Evolutionary conservation across 2,329 filamentous ascomycete genomes (phyloP).

Genomic region (Hymenoscyphus scutula): DNA sequence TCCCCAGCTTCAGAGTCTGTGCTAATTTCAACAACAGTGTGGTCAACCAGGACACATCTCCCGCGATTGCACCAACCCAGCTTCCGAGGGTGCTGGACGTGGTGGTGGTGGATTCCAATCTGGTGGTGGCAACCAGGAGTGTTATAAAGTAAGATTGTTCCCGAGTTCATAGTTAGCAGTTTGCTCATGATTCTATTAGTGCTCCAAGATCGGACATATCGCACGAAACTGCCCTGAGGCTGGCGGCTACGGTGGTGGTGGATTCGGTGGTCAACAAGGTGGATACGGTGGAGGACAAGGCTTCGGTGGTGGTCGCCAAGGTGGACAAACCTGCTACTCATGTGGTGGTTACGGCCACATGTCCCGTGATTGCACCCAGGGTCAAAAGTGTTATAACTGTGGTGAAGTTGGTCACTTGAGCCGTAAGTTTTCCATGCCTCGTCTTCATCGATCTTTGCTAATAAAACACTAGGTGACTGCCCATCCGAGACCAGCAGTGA

Average conservation of each 20-base stretch:
- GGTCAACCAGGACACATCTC: conserved; percentile 86
- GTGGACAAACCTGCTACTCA: conserved; percentile 88
- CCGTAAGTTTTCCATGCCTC: conserved; percentile 7
- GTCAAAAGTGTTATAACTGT: conserved; percentile 99
- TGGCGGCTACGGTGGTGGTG: conserved; percentile 48
- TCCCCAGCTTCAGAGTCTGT: neutral
- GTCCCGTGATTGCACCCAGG: conserved; percentile 95
- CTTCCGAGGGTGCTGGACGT: conserved; percentile 34
- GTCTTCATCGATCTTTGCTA: neutral
- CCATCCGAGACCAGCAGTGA: conserved; percentile 85
- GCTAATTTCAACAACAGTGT: conserved; percentile 46
- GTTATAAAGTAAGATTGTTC: conserved; percentile 67
- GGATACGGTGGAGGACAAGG: conserved; percentile 43
- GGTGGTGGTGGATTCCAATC: conserved; percentile 37
- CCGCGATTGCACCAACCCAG: conserved; percentile 57
- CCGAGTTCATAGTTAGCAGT: neutral
- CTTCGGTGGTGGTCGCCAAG: conserved; percentile 51
- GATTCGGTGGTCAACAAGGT: conserved; percentile 38
- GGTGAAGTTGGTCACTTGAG: conserved; percentile 76
- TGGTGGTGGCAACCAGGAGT: conserved; percentile 60
- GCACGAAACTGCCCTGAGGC: conserved; percentile 82
- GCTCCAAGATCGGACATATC: conserved; percentile 93
- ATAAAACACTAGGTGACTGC: conserved; percentile 67
- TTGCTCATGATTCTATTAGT: conserved; percentile 46
- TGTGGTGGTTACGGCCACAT: conserved; percentile 97